These are phyloP conservation scores for Hortaea sp. DNA, from an alignment of 2,329 filamentous ascomycete species.

Conservation along the genomic window DNA sequence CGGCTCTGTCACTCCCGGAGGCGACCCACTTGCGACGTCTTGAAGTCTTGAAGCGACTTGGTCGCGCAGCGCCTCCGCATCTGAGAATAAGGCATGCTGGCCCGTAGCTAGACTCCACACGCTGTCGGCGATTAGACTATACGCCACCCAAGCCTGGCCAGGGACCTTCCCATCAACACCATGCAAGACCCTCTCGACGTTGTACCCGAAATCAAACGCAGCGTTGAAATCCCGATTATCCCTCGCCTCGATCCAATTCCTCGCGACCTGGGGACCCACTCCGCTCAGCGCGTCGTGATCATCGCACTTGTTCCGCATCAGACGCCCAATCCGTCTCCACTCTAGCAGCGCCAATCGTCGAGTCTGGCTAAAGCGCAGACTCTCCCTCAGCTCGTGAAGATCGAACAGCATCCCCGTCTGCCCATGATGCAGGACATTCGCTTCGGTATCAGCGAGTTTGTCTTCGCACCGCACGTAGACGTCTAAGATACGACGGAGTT, in stretches of 20 bases:
- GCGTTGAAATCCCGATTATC: slow-evolving; percentile 27
- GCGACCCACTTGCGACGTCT: not conserved
- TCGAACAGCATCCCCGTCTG: slow-evolving; percentile 29
- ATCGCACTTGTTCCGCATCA: slow-evolving; percentile 15
- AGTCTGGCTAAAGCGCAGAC: slow-evolving; percentile 20
- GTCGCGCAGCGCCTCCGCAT: slow-evolving; percentile 1
- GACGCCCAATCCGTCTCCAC: slow-evolving; percentile 21
- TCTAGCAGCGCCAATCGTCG: slow-evolving; percentile 24
- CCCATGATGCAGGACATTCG: slow-evolving; percentile 18
- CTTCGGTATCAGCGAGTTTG: slow-evolving; percentile 23
- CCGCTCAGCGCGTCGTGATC: slow-evolving; percentile 6
- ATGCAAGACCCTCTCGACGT: slow-evolving; percentile 19
- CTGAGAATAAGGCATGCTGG: slow-evolving; percentile 8
- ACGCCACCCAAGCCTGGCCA: slow-evolving; percentile 14
- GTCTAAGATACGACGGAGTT: slow-evolving; percentile 17
- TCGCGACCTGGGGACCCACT: slow-evolving; percentile 16
- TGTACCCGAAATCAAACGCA: slow-evolving; percentile 24
- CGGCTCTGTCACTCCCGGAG: slow-evolving; percentile 4
- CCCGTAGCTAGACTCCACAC: slow-evolving; percentile 18
- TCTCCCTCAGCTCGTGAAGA: slow-evolving; percentile 22
- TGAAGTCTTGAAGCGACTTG: not conserved
- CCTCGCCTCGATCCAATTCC: slow-evolving; percentile 18
- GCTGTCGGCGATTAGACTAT: slow-evolving; percentile 16
- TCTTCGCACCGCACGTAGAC: slow-evolving; percentile 23
- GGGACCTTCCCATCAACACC: slow-evolving; percentile 4